Evolutionary conservation across 2,329 filamentous ascomycete genomes (phyloP), one percentile per base, ranked within the genome.

Genomic region (Calonectria pauciramosa): DNA sequence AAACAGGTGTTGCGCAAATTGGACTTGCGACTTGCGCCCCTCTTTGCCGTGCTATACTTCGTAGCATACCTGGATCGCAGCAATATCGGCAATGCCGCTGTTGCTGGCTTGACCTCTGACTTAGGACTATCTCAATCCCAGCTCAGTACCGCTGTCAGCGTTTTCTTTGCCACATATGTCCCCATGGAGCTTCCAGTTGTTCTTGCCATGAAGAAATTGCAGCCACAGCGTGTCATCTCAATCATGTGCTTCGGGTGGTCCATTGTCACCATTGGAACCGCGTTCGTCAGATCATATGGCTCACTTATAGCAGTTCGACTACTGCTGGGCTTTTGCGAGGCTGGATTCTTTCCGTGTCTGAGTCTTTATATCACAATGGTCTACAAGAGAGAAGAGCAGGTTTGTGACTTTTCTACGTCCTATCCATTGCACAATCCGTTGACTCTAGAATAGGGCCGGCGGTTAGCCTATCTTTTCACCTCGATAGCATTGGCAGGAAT

Each of bases 281-380:
- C 82, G 2, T 82, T 85, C 47, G 78, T 82, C 0, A 74, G 77
- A 1, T 82, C 70, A 16, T 85, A 83, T 16, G 72, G 73, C 0
- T 75, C 80, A 4, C 74, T 82, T 5, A 71, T 85, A 14, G 82
- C 77, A 0, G 77, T 76, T 2, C 79, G 83, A 16, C 82, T 85
- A 1, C 78, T 86, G 0, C 68, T 86, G 0, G 84, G 84, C 1
- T 75, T 84, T n/a, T 83, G 82, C 1, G 85, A 85, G 38, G 82
- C 84, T 9, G 84, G 84, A 0, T 68, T 86, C 0, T 82, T 85
- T 2, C 84, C 84, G 0, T 83, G 83, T 4, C 78, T 84, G 11
- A 80, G 80, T 2, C 85, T 83, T 68, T 73, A 84, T 66, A 83
- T 85, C 32, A 80, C 81, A 0, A 82, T 80, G 60, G 84, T 85